Base-by-base conservation (phyloP, 371 early-diverging fungal species). In the Mortierella sp. region DNA sequence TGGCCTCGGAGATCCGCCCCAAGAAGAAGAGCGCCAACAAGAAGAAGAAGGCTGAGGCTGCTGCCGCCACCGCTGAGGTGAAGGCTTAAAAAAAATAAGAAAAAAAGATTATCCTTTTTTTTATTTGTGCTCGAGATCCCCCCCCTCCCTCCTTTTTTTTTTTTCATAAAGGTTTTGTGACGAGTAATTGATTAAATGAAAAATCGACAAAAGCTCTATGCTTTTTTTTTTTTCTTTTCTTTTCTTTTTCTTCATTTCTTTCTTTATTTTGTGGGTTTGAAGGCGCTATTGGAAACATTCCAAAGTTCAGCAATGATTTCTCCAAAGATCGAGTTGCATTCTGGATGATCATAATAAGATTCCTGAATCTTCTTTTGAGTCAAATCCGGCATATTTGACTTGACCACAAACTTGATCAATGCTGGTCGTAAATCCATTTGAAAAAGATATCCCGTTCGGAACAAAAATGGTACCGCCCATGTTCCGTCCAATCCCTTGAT, bases 1-100 rank as follows among this genome's bases (percentile, higher is more conserved):
- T 94, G 60, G 87, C 88, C 51, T 83, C 87, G 57, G 79, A 81
- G 66, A 84, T 85, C 72, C 72, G 68, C 55, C 74, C 70, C 46
- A 81, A 75, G 60, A 74, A 75, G 66, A 85, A 85, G 81, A 84
- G 82, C 66, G 64, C 68, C 70, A 77, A 66, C 62, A 83, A 83
- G 71, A 83, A 83, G 76, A 71, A 71, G 68, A 81, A 80, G 70
- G 81, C 70, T 48, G 84, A 82, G 45, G 73, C 66, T 59, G 65
- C 77, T 53, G 68, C 75, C 57, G 63, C 75, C 23, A 76, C 70
- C 52, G 66, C 72, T 65, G 74, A 55, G 57, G 81, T 9, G 5
- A 37, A 37, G 37, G 37, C 37, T 37, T 37, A 37, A 37, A 37
- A 37, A 37, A 9, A 37, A 37, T 37, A 37, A 37, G 3, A 37